Base-by-base conservation (phyloP, 352 stramenopile genomes). In the Phytopythium ostracodes region DNA sequence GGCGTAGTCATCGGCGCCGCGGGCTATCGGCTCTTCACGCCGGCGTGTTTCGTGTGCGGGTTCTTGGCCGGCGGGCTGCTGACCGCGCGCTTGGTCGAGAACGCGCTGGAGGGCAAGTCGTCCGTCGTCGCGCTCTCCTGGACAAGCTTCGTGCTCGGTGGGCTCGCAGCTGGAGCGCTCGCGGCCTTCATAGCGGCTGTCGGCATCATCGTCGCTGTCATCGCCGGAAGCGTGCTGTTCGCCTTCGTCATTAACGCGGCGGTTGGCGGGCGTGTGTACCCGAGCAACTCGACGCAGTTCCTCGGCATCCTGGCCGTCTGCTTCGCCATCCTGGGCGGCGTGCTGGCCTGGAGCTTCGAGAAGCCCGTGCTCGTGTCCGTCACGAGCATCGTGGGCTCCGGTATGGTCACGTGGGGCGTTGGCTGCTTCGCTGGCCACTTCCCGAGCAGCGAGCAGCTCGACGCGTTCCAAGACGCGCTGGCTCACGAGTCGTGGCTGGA, bases 101-200 rank as follows among this genome's bases (percentile, higher is more conserved):
- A 56, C 24, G 64, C 67, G 29, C 78, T 83, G 12, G 54, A 53
- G n/a, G 61, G 67, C 56, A 43, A 70, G 43, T 52, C 56, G 31
- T 80, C 66, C 38, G 29, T 84, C 12, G 59, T 70, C 33, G 71
- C 70, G 4, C 66, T 73, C 38, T 80, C 75, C 8, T 88, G 79
- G 79, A 73, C 83, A 40, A 65, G 65, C 43, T 88, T 88, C 72
- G 66, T 78, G 62, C 52, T 73, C 17, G 67, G 71, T 33, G 78
- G 78, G 1, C 50, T 88, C n/a, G 6, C 84, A 0, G 49, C 71
- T 15, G 78, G 66, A 3, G 38, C 66, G 5, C 62, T 81, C 51
- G 67, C 67, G 57, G 70, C 81, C 53, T 67, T 67, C 27, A 57
- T 84, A 20, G 79, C 77, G 49, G 59, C 50, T 5, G 59, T 70